phyloP scores from a whole-genome alignment of 495 filamentous ascomycete genomes.

The Penicillium tannophilum region DNA sequence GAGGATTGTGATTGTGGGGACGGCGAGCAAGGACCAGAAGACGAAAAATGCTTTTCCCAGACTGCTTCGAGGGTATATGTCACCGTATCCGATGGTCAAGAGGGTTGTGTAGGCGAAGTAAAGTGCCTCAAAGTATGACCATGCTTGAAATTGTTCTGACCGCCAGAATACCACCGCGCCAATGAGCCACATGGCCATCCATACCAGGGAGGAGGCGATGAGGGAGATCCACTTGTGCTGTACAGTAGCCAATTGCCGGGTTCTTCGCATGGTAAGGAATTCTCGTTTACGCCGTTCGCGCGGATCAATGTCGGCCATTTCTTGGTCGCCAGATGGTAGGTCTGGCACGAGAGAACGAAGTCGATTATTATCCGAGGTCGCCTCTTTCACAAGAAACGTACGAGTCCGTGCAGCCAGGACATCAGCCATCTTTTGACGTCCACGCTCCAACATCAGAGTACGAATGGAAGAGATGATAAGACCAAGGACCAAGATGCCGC shows the following conservation, averaged over 20 bases:
- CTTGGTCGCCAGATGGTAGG: constrained; percentile 2
- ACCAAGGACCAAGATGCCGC: constrained; percentile 82
- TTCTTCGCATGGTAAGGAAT: constrained; percentile 76
- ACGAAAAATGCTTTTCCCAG: constrained; percentile 82
- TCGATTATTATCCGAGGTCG: constrained; percentile 15
- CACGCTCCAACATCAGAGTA: constrained; percentile 75
- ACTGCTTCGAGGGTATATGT: constrained; percentile 69
- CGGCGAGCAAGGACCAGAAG: constrained; percentile 81
- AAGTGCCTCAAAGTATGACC: constrained; percentile 79
- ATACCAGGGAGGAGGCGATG: constrained; percentile 60
- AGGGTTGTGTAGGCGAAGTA: constrained; percentile 82
- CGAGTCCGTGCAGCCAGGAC: constrained; percentile 73
- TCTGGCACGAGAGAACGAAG: constrained; percentile 19
- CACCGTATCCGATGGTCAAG: constrained; percentile 86
- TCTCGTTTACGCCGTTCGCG: constrained; percentile 66
- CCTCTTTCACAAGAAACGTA: constrained; percentile 48
- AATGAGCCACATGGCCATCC: constrained; percentile 75
- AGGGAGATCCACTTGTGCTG: constrained; percentile 70
- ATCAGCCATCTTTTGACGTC: constrained; percentile 67
- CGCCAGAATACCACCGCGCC: constrained; percentile 73
- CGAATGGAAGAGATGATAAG: constrained; percentile 83
- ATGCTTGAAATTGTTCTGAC: constrained; percentile 57
- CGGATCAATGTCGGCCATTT: constrained; percentile 34
- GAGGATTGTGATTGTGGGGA: constrained; percentile 81
- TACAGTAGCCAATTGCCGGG: constrained; percentile 60